phyloP scores from a whole-genome alignment of 2,329 filamentous ascomycete genomes.

The Sporothrix protearum region DNA sequence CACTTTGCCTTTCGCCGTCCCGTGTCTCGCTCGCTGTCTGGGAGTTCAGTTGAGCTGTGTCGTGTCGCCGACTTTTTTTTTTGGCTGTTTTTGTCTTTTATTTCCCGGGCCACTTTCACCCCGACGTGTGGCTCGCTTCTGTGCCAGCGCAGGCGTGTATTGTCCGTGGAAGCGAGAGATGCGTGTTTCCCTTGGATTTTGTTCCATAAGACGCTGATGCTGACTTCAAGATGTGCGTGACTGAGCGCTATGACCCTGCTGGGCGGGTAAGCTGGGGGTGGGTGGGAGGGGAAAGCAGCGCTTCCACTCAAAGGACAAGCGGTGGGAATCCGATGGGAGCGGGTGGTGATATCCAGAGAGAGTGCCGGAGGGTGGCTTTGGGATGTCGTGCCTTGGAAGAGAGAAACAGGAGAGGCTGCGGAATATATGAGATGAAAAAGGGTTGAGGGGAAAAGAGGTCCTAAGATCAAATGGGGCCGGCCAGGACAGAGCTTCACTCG shows the following conservation, averaged over 20 bases:
- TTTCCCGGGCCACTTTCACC: not conserved
- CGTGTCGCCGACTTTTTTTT: slow-evolving; percentile 1
- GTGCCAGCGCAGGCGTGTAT: not conserved
- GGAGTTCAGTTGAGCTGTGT: not conserved
- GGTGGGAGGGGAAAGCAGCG: not conserved
- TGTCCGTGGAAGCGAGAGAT: not conserved
- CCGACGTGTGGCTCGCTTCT: not conserved
- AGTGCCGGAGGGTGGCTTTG: not conserved
- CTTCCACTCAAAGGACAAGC: not conserved
- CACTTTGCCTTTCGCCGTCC: slow-evolving; percentile 6
- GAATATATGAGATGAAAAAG: not conserved
- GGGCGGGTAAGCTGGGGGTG: not conserved
- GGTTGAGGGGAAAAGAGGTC: not conserved
- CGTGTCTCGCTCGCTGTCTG: not conserved
- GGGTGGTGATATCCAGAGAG: not conserved
- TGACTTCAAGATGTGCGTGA: not conserved
- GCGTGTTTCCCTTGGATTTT: not conserved
- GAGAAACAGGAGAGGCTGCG: not conserved
- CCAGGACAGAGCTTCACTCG: no score
- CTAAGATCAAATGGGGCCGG: not conserved
- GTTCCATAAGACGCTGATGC: not conserved
- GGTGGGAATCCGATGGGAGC: not conserved
- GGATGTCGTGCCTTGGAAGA: not conserved
- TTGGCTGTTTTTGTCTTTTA: not conserved
- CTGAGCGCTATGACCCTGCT: slow-evolving; percentile 13